Evolutionary conservation across 257 asterid genomes (phyloP), one percentile per base, ranked within the genome.

Genomic region (Ehretia macrophylla): DNA sequence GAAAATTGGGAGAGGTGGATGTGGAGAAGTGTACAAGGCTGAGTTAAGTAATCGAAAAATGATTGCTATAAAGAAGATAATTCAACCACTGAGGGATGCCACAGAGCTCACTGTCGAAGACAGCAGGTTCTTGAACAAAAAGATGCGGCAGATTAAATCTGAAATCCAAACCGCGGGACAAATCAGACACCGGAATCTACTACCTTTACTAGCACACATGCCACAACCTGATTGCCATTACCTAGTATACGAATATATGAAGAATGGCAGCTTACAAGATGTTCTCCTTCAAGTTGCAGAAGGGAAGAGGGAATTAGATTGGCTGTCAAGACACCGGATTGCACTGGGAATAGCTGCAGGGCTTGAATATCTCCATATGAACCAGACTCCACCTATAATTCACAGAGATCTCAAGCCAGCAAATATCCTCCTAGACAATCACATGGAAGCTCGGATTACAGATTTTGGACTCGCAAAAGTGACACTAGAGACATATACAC

Each of bases 381-480:
- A 65, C 57, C 94, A 82, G 18, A 70, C 62, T 3, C 93, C 87
- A 0, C 77, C 79, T 4, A 90, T 87, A 40, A 90, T 90, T 51
- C 96, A 90, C 60, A 27, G 98, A 4, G 96, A 90, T 67, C 72
- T 90, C 21, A 90, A 90, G 79, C 98, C 98, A 0, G 98, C 83
- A 0, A 90, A 90, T 40, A 68, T 90, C 23, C 82, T 87, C 0
- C 54, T 90, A 32, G 97, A 90, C 54, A 96, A 87, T 21, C 91
- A 87, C 47, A 81, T 90, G 98, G 95, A 85, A 64, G 95, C 96
- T 20, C 65, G 95, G 21, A 85, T 90, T 6, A 74, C 98, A 0
- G 96, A 90, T 50, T 87, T 90, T 32, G 96, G 98, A 77, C 82
- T 87, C 0, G 96, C 98, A 0, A 90, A 87, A 58, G 83, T 87